Evolutionary conservation across 2,329 filamentous ascomycete genomes (phyloP).

Genomic region (Fusarium subglutinans): DNA sequence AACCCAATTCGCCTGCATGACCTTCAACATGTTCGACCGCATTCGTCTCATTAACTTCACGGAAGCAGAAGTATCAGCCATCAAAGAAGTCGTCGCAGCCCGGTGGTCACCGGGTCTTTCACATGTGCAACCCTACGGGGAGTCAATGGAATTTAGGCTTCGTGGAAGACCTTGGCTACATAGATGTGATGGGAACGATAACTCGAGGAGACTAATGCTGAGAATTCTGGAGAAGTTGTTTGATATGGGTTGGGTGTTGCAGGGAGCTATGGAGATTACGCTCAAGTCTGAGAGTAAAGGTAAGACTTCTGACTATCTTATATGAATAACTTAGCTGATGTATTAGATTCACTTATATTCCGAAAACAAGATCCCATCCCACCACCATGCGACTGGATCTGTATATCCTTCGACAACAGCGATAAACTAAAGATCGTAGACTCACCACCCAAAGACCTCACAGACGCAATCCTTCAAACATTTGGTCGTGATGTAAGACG

Average conservation of each 20-base stretch:
- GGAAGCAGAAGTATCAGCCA: not conserved
- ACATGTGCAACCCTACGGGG: not conserved
- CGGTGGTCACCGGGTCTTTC: not conserved
- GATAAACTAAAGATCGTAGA: slow-evolving; percentile 25
- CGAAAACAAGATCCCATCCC: slow-evolving; percentile 21
- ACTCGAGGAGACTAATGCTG: slow-evolving; percentile 7
- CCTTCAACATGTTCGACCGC: not conserved
- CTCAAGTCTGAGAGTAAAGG: slow-evolving; percentile 16
- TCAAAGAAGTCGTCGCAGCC: not conserved
- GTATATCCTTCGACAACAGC: slow-evolving; percentile 15
- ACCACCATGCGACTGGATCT: slow-evolving; percentile 18
- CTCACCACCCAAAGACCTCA: slow-evolving; percentile 8
- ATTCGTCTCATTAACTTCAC: slow-evolving; percentile 21
- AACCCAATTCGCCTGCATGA: slow-evolving; percentile 17
- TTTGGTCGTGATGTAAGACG: not conserved
- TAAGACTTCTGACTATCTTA: not conserved
- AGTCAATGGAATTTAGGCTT: slow-evolving; percentile 9
- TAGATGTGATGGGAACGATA: slow-evolving; percentile 4
- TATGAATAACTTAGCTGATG: not conserved
- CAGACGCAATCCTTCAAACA: not conserved
- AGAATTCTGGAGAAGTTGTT: slow-evolving; percentile 17
- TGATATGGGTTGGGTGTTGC: slow-evolving; percentile 22
- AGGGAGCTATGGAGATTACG: slow-evolving; percentile 9
- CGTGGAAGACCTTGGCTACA: slow-evolving; percentile 5
- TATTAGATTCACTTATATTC: slow-evolving; percentile 10